Evolutionary conservation across 2,329 filamentous ascomycete species (phyloP).

Genomic region (Neodidymelliopsis sp.): DNA sequence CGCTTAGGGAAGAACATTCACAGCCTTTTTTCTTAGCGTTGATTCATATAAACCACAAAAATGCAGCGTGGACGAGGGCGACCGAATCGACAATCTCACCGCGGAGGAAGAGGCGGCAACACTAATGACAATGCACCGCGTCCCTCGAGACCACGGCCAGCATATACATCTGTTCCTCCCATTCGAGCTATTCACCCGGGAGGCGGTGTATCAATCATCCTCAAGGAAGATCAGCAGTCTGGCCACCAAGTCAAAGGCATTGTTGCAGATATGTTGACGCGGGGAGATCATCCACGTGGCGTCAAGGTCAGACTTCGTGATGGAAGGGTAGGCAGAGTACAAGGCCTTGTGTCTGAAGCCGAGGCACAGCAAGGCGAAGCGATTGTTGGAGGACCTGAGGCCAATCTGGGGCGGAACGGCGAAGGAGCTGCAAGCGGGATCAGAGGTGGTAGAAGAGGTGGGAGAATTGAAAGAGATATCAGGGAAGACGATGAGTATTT

Average conservation of each 20-base stretch:
- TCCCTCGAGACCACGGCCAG: conserved; percentile 13
- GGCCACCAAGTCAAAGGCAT: conserved; percentile 73
- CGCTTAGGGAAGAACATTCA: too few relatives aligned
- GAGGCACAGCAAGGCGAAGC: conserved; percentile 35
- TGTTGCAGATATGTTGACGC: conserved; percentile 73
- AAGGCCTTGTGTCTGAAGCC: conserved; percentile 59
- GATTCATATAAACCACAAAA: background rate
- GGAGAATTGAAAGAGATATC: conserved; percentile 36
- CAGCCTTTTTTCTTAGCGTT: background rate
- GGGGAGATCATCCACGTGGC: conserved; percentile 76
- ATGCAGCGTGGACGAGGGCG: conserved; percentile 31
- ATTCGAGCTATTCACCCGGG: conserved; percentile 60
- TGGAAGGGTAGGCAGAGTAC: conserved; percentile 77
- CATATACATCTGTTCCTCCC: conserved; percentile 32
- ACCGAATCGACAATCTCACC: conserved; percentile 40
- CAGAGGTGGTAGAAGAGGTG: conserved; percentile 20
- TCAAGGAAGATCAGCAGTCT: conserved; percentile 79
- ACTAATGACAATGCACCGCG: conserved; percentile 7
- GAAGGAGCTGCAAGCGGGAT: conserved; percentile 19
- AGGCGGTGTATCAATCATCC: conserved; percentile 72
- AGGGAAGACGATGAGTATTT: conserved; percentile 42
- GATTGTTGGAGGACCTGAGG: conserved; percentile 33
- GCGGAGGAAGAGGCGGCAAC: conserved; percentile 14
- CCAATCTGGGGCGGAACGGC: conserved; percentile 38
- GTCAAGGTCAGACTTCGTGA: conserved; percentile 79